Percentiles rank a stretch among this genome's conserved stretches.
These are phyloP conservation scores for Cercophora sp. DNA, from an alignment of 495 filamentous ascomycete species.

Conservation along the genomic window DNA sequence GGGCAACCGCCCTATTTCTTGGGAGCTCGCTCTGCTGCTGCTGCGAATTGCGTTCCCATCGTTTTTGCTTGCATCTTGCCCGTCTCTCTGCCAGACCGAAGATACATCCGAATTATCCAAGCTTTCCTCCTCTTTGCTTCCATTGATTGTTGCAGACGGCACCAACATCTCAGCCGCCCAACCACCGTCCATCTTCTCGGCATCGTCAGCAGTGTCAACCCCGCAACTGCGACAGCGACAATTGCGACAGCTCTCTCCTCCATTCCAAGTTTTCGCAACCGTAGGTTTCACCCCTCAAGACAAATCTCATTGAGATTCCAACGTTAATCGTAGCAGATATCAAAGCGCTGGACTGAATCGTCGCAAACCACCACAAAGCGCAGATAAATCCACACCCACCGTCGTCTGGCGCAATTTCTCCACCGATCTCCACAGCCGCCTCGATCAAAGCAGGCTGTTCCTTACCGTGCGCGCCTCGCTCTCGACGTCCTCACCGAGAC, in stretches of 20 bases:
- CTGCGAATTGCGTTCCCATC: not conserved
- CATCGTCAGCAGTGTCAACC: too few relatives aligned
- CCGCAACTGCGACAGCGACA: constrained; percentile 6
- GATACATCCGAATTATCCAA: not conserved
- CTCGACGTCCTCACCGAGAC: too few relatives aligned
- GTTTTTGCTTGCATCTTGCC: not conserved
- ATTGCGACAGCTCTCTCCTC: too few relatives aligned
- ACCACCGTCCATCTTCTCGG: too few relatives aligned
- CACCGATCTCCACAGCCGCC: too few relatives aligned
- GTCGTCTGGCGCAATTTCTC: not conserved
- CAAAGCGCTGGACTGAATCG: too few relatives aligned
- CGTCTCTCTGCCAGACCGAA: not conserved
- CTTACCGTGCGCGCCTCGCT: too few relatives aligned
- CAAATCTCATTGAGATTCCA: not conserved
- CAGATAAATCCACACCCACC: not conserved
- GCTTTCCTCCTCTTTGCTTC: not conserved
- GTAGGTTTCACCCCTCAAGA: not conserved
- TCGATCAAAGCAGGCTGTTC: too few relatives aligned
- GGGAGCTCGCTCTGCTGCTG: not conserved
- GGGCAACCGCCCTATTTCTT: constrained; percentile 21
- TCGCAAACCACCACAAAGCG: not conserved
- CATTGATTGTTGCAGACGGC: not conserved
- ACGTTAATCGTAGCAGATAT: not conserved
- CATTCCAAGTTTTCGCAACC: not conserved
- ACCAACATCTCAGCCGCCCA: too few relatives aligned